These are phyloP conservation scores for Aureobasidium subglaciale DNA, from an alignment of 2,329 filamentous ascomycete species.

Conservation along the genomic window DNA sequence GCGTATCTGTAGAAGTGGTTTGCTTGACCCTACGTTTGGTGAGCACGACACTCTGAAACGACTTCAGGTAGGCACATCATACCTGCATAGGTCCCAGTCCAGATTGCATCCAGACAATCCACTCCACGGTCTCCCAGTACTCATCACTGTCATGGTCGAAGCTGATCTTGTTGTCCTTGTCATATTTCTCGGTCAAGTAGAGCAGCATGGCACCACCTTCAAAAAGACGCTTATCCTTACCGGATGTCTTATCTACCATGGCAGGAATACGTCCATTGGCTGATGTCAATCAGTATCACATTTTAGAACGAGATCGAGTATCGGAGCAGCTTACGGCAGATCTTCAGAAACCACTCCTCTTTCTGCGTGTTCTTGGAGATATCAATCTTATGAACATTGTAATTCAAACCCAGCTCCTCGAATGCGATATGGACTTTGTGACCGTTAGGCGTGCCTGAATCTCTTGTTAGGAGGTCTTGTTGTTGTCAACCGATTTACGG, in stretches of 20 bases:
- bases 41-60: background rate
- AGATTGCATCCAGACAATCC: slow-evolving; percentile 41
- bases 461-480: background rate
- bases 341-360: slow-evolving; percentile 39
- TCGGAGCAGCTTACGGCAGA: slow-evolving; percentile 31
- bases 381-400: slow-evolving; percentile 33
- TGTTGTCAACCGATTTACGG: too few relatives aligned
- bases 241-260: slow-evolving; percentile 33
- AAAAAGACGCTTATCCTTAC: slow-evolving; percentile 30
- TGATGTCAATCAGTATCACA: slow-evolving; percentile 8
- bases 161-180: slow-evolving; percentile 33
- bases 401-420: slow-evolving; percentile 28
- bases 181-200: slow-evolving; percentile 40
- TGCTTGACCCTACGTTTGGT: slow-evolving; percentile 32
- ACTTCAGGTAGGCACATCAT: background rate
- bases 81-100: slow-evolving; percentile 35
- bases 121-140: slow-evolving; percentile 39
- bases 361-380: slow-evolving; percentile 40
- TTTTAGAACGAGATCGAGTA: background rate
- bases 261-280: slow-evolving; percentile 44
- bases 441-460: slow-evolving; percentile 29
- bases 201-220: slow-evolving; percentile 41
- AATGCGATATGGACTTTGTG: slow-evolving; percentile 28
- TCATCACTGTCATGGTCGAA: slow-evolving; percentile 37
- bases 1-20: slow-evolving; percentile 43